A percentile compares a stretch with the other conserved stretches of the same genome.
phyloP scores from a whole-genome alignment of 805 yeast species.

The Yarrowia bubula region DNA sequence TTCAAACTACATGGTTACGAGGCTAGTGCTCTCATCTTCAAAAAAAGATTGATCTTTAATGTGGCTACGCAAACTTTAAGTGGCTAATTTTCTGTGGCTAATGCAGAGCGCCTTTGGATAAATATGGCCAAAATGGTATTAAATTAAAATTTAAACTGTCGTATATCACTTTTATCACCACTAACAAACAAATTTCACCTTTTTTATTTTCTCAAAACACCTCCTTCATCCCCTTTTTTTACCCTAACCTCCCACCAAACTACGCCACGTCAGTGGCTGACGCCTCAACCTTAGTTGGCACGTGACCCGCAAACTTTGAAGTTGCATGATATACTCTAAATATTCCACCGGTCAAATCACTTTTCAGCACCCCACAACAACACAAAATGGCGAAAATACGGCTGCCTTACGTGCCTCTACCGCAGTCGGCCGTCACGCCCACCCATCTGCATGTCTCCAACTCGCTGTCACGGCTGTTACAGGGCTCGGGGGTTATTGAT shows the following conservation, averaged over 20 bases:
- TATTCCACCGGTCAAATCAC: background rate
- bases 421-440: conserved; percentile 18
- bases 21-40: no score
- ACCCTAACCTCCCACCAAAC: background rate
- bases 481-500: background rate
- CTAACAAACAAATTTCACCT: no score
- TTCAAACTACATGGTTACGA: no score
- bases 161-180: no score
- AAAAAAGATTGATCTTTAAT: no score
- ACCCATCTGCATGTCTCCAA: conserved; percentile 1
- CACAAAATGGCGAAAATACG: conserved; percentile 1
- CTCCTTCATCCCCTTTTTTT: background rate
- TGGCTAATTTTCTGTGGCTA: no score
- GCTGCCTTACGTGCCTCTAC: conserved; percentile 14
- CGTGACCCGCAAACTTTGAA: conserved; percentile 21
- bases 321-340: background rate
- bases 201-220: background rate
- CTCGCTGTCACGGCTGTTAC: background rate
- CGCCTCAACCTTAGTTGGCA: background rate
- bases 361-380: background rate
- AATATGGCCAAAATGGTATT: no score
- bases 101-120: no score
- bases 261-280: conserved; percentile 10
- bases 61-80: no score
- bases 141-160: no score